Conservation (phyloP, 164 flowering plant genomes). For the Vitis riparia region DNA sequence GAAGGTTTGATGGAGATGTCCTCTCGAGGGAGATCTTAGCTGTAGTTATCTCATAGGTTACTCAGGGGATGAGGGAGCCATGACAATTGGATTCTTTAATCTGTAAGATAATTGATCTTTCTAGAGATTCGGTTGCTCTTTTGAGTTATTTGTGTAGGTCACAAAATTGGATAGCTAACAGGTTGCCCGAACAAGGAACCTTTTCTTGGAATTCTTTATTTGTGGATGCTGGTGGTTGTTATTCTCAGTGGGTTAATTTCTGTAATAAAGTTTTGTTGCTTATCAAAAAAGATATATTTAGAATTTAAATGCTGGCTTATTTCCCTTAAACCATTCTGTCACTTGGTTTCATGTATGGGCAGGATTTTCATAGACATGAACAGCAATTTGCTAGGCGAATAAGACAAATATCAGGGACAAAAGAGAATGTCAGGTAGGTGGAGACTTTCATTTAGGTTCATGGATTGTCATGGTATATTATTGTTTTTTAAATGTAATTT, state of each 20-base stretch:
- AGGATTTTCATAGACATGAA: slow-evolving; percentile 58
- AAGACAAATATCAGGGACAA: slow-evolving; percentile 54
- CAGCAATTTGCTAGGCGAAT: slow-evolving; percentile 52
- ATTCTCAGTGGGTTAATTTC: neutral
- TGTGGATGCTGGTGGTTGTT: no score
- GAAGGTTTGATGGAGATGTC: no score
- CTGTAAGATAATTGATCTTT: no score
- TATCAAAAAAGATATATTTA: neutral
- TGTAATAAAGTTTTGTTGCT: neutral
- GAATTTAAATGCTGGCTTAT: neutral
- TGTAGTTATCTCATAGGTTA: no score
- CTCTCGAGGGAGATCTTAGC: no score
- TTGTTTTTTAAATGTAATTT: neutral
- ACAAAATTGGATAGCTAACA: no score
- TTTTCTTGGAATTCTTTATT: no score
- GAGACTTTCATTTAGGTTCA: slow-evolving; percentile 1
- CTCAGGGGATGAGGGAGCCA: no score
- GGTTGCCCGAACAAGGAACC: no score
- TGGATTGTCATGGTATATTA: neutral
- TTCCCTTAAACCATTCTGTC: neutral
- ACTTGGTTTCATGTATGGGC: slow-evolving; percentile 8
- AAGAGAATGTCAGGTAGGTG: slow-evolving; percentile 62
- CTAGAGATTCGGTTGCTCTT: no score
- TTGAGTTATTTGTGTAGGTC: no score
- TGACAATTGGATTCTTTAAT: no score